Evolutionary conservation across 306 rosid genomes (phyloP), one percentile per base, ranked within the genome.

Genomic region (Acacia melanoxylon): DNA sequence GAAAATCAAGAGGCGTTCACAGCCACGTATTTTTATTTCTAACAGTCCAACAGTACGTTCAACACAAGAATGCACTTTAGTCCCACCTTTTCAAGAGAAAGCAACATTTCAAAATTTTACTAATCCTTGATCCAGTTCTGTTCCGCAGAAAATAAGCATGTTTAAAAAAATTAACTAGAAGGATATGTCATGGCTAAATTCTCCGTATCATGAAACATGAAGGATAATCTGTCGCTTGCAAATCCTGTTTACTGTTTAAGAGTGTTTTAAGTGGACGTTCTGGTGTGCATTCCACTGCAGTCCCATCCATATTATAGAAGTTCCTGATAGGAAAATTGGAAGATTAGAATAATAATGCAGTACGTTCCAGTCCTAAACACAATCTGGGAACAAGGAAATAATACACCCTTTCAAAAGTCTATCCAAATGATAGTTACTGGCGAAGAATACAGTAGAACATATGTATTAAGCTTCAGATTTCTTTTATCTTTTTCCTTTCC

Each of bases 221-320:
- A 10, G 51, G 40, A 42, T 17, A 45, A 71, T 42, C 37, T 13
- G 40, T 58, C 80, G 87, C 68, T 74, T 40, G 79, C 82, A 88
- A 75, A 85, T 75, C 48, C 83, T 78, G 82, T 85, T 29, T n/a
- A n/a, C n/a, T n/a, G n/a, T n/a, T 84, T 68, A 82, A 41, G 80
- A 83, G 71, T 77, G 88, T 82, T 88, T 82, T 79, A 51, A 81
- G 59, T 27, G 76, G 61, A 45, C 76, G 15, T 45, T 72, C 76
- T 27, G 61, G 59, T 46, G 76, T 8, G 59, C 56, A 81, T 92
- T 96, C 99, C 98, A 92, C 63, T 92, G 97, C 88, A 90, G 48
- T 78, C 92, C 68, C 99, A 96, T 96, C 99, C 99, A 96, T 31
- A 91, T 11, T 66, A 96, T 90, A 1, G 98, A 93, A 29, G 98